phyloP scores from a whole-genome alignment of 768 basidiomycete species.

The Boletus insuetus region DNA sequence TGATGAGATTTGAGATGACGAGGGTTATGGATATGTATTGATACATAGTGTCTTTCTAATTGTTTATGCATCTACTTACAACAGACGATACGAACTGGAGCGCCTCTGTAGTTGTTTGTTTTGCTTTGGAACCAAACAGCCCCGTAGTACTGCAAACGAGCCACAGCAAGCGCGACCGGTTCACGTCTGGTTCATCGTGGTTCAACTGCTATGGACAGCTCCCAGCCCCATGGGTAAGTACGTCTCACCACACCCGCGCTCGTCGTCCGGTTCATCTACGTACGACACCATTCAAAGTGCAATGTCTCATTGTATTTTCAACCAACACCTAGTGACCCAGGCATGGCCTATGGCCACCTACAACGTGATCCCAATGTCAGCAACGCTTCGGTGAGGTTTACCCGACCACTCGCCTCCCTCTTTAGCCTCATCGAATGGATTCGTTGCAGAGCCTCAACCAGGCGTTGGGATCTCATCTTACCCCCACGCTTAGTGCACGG shows the following conservation, averaged over 20 bases:
- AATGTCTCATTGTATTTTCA: constrained; percentile 15
- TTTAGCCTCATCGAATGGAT: constrained; percentile 23
- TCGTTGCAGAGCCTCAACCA: constrained; percentile 52
- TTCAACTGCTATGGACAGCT: constrained; percentile 35
- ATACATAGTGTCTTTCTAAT: constrained; percentile 23
- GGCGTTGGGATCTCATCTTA: constrained; percentile 54
- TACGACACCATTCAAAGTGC: neutral
- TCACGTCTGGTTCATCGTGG: constrained; percentile 36
- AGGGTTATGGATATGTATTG: constrained; percentile 13
- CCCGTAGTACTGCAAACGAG: constrained; percentile 29
- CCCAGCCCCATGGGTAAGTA: constrained; percentile 35
- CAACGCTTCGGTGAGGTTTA: constrained; percentile 55
- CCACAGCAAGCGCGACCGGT: constrained; percentile 34
- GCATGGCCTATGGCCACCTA: constrained; percentile 62
- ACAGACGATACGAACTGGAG: constrained; percentile 20
- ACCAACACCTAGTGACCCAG: constrained; percentile 46
- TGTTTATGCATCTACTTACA: constrained; percentile 17
- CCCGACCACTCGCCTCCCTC: constrained; percentile 13
- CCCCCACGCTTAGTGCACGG: constrained; percentile 36
- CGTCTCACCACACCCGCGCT: constrained; percentile 7
- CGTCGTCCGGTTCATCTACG: neutral
- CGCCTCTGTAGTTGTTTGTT: constrained; percentile 24
- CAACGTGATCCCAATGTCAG: constrained; percentile 54
- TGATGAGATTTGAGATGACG: constrained; percentile 43
- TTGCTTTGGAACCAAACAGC: constrained; percentile 12